Evolutionary conservation across 306 rosid genomes (phyloP), one percentile per base, ranked within the genome.

Genomic region (Sicyos edulis): DNA sequence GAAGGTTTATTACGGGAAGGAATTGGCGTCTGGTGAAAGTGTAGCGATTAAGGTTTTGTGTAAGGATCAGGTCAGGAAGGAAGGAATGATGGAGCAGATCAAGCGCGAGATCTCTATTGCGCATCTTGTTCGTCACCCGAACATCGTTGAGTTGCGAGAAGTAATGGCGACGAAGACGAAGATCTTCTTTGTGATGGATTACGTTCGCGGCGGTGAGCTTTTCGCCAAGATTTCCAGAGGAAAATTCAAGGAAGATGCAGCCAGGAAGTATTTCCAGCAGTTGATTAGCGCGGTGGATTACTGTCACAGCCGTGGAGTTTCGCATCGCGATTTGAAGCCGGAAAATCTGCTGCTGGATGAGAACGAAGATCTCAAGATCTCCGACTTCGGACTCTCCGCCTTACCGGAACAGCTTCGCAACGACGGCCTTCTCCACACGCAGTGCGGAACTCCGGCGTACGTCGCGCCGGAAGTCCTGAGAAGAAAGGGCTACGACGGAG

Each of bases 291-390:
- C 95, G 78, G 76, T 88, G 11, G 96, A 88, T 70, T 91, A 83
- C 77, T 91, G 92, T 64, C 96, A 91, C 77, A 91, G 96, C 82
- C 76, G 95, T 4, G 95, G 92, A 0, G 88, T 91, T 12, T 86
- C 87, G 13, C 96, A 91, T 72, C 90, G 96, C 10, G 96, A 91
- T 29, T 73, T 91, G 64, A 91, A 91, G 77, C 96, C 96, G 0
- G 96, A 91, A 20, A 91, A 91, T 70, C 78, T 91, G 0, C 79
- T 91, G 44, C 84, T 91, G 14, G 92, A 88, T 26, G 29, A 26
- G 29, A 26, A 26, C 29, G 29, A 26, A 26, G 29, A 26, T 26
- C 29, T 26, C 29, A 91, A 91, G 55, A 79, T 88, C 73, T 83
- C 95, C 5, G 95, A 91, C 20, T 91, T 91, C 22, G 96, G 96